Base-by-base conservation (phyloP, 495 filamentous ascomycete genomes). In the Hypoxylon perforatum region DNA sequence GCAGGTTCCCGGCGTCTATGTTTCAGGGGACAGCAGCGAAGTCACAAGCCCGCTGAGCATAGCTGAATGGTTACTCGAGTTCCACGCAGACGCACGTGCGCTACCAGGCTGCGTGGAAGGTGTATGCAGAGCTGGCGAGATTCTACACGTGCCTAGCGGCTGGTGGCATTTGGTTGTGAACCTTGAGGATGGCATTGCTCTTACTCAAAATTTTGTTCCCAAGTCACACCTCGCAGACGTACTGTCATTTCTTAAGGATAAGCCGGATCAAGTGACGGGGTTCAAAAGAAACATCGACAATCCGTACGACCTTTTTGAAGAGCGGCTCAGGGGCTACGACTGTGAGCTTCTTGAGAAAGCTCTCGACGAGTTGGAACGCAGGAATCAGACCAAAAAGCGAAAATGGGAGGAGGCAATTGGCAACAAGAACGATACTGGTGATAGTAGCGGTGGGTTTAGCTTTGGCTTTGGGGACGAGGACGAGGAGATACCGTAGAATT, bases 111-210 rank as follows among this genome's bases (percentile, higher is more conserved):
- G 94, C 71, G 77, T 88, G 21, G 95, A 99, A 78, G 95, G 94
- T 0, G 85, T 98, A 33, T 99, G 95, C 74, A 76, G 78, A 53
- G 89, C 89, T 50, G 95, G 95, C 17, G 95, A 99, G 73, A 91
- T 99, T 33, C 75, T 99, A 51, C 92, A 99, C 73, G 95, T 99
- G 30, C 95, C 95, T 1, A 82, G 78, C 57, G 94, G 95, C 7
- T 99, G 95, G 94, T 99, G 93, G 91, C 95, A 99, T 80, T 78
- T 97, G 30, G 95, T 99, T 18, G 90, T 98, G 22, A 99, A 99
- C 67, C 76, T 96, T 18, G 87, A 91, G 53, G 81, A 86, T 2
- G 89, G 91, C 11, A 90, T 97, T 61, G 95, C 95, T 15, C 86
- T 99, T 50, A 99, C 95, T 11, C 94, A 98, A 69, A 99, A 99